Evolutionary conservation across 352 stramenopile species (phyloP), one percentile per base, ranked within the genome.

Genomic region (Phytopythium vexans): DNA sequence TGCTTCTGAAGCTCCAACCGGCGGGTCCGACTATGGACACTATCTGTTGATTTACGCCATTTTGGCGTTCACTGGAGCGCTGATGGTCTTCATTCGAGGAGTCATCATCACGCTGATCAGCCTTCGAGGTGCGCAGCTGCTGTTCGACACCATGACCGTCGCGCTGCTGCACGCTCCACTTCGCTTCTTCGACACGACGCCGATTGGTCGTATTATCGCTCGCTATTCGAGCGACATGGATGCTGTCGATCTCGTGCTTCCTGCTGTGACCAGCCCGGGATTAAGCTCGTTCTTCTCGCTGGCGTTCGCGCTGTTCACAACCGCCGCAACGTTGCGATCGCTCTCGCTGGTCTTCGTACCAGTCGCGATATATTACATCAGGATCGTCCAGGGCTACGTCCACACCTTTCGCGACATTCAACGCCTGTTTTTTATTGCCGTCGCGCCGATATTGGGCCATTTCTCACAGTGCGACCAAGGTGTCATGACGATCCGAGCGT

Each of bases 11-110:
- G 51, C 51, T 12, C 50, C 72, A 38, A 76, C 74, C 21, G 59
- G 83, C 50, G 83, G 87, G 74, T 91, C n/a, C n/a, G n/a, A n/a
- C n/a, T n/a, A n/a, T n/a, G n/a, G n/a, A n/a, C n/a, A 66, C 54
- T 96, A 91, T 55, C 56, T 97, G n/a, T 81, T 83, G 49, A 68
- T 97, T 16, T 97, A 91, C 54, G 77, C 94, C 50, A 64, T 49
- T 6, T 71, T 97, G 47, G 81, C 89, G 58, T 49, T 68, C 11
- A 51, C 46, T n/a, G 87, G 80, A 32, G 71, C 79, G 12, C 42
- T 92, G 16, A 52, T 74, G n/a, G 38, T 94, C 21, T 94, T 78
- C 62, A 49, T 87, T 33, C 81, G 74, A 32, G 66, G 68, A 12
- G 67, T 92, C 33, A 59, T 61, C 5, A 74, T 77, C 27, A 92